Evolutionary conservation across 225 moss, liverwort and hornwort species (phyloP).

Genomic region (Pleurozium schreberi): DNA sequence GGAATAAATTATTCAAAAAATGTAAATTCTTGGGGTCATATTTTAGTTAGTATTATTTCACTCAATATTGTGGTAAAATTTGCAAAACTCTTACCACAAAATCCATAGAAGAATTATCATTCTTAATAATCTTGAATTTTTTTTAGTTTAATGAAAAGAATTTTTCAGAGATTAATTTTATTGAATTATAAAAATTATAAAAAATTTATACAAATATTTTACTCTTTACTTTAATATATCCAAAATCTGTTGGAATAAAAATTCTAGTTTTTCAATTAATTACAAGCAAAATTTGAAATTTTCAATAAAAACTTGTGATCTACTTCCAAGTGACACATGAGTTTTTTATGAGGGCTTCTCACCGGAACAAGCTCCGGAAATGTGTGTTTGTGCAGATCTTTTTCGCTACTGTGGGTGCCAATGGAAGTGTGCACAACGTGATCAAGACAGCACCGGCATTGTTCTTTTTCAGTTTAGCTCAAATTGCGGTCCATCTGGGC

Average conservation of each 20-base stretch:
- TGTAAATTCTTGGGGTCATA: too few species aligned
- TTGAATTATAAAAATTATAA: too few species aligned
- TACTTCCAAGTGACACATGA: too few species aligned
- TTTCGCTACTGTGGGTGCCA: constrained; percentile 89
- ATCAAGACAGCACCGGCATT: constrained; percentile 78
- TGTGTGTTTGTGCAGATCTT: constrained; percentile 41
- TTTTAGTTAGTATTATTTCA: not conserved
- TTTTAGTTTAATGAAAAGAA: too few species aligned
- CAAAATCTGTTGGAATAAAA: not conserved
- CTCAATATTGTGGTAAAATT: not conserved
- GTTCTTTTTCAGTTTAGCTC: constrained; percentile 72
- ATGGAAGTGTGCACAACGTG: constrained; percentile 74
- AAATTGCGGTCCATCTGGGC: constrained; percentile 79
- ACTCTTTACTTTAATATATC: not conserved
- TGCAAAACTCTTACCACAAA: rapidly evolving
- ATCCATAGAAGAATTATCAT: too few species aligned
- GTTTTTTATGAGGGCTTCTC: not conserved
- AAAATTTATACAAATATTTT: not conserved
- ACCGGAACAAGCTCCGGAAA: not conserved
- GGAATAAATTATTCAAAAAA: too few species aligned
- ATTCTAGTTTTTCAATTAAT: not conserved
- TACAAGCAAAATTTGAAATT: not conserved
- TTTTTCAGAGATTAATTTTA: too few species aligned
- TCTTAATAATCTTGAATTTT: too few species aligned
- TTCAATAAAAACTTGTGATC: too few species aligned